Evolutionary conservation across 306 rosid genomes (phyloP), one percentile per base, ranked within the genome.

Genomic region (Cajanus cajan): DNA sequence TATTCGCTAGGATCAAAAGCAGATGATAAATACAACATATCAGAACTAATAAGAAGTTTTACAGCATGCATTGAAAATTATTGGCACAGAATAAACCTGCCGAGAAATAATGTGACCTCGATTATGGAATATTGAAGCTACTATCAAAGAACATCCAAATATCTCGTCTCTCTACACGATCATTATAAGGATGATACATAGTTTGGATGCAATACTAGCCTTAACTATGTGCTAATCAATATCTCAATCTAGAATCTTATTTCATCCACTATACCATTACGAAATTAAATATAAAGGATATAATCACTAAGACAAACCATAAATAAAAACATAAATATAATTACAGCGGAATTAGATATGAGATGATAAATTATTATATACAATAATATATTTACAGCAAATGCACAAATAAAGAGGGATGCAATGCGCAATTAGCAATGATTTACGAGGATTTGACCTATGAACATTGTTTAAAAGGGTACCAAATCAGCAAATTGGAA

Each of bases 401-500:
- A 59, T 68, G 1, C 22, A n/a, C 57, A 68, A 76, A 48, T 58
- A 45, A 79, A 70, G 9, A 70, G 45, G 47, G 12, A 36, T 18
- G 40, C 24, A 63, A 72, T 48, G 19, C 13, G 4, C 40, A 22
- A 45, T 58, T 5, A 40, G 10, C 15, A 37, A 44, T 36, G 24
- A 67, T 18, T 15, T 39, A 4, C 11, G 25, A 31, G 10, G 58
- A 37, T 50, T 28, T 37, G 34, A 24, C 0, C 68, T 22, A 58
- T 0, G 33, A 74, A n/a, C 4, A 28, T n/a, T 15, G 34, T 68
- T 24, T 3, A 15, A 39, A 47, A 24, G 12, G 8, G 15, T 36
- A 84, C 85, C 82, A 45, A 37, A 73, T 86, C 89, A 94, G 84
- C 87, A 90, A 39, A 88, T 82, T 14, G 94, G 84, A 6, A 86